A percentile compares a stretch with the other conserved stretches of the same genome.
phyloP scores from a whole-genome alignment of 2,329 filamentous ascomycete species.

The Botrytis fabae region DNA sequence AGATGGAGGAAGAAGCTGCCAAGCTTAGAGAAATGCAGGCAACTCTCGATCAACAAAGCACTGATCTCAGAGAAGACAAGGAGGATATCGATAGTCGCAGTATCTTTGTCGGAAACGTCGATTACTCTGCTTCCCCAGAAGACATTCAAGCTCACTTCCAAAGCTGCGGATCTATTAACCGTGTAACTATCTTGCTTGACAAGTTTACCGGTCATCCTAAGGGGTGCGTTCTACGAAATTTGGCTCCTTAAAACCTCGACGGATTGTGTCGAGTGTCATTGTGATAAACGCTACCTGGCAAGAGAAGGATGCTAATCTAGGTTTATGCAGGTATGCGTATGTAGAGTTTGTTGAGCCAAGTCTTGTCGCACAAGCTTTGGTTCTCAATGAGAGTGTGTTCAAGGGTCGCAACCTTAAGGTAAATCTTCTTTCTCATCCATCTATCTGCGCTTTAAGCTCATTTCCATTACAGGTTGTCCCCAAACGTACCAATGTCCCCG shows the following conservation, averaged over 20 bases:
- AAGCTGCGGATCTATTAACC: constrained; percentile 95
- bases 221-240: constrained; percentile 65
- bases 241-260: constrained; percentile 25
- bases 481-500: constrained; percentile 95
- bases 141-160: constrained; percentile 99
- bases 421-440: constrained; percentile 31
- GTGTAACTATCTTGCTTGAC: constrained; percentile 94
- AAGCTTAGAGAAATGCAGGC: constrained; percentile 87
- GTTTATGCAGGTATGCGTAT: constrained; percentile 79
- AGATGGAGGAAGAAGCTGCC: constrained; percentile 88
- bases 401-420: constrained; percentile 96
- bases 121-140: constrained; percentile 95
- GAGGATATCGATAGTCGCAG: constrained; percentile 93
- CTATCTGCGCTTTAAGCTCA: neutral
- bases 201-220: constrained; percentile 99
- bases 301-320: constrained; percentile 51
- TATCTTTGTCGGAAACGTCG: constrained; percentile 98
- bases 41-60: constrained; percentile 78
- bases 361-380: constrained; percentile 87
- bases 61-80: constrained; percentile 85
- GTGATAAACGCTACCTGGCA: constrained; percentile 55
- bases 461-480: constrained; percentile 64
- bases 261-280: constrained; percentile 33
- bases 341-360: constrained; percentile 96
- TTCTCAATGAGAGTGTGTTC: constrained; percentile 95